Conservation (phyloP, 1,284 basidiomycete genomes). For the Mycosarcoma mackinlayi region DNA sequence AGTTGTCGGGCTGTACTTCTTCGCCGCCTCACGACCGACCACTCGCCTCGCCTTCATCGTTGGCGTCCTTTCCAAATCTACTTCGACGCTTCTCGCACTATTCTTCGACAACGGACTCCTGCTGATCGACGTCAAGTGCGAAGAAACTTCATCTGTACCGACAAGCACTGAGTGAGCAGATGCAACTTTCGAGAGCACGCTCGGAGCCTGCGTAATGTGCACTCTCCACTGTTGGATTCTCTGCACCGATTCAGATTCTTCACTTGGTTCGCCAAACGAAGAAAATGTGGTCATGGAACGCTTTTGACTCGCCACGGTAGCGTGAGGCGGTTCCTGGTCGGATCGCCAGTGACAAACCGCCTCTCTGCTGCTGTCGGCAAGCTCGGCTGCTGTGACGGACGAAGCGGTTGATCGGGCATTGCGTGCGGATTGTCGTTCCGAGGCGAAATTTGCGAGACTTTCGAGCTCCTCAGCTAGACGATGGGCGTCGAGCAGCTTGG, state of each 20-base stretch:
- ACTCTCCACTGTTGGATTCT: slow-evolving; percentile 36
- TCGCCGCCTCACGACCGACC: not conserved
- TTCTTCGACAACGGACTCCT: slow-evolving; percentile 30
- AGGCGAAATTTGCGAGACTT: slow-evolving; percentile 12
- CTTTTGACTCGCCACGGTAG: no score
- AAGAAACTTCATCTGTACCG: slow-evolving; percentile 1
- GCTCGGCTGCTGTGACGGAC: not conserved
- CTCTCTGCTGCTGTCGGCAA: slow-evolving; percentile 11
- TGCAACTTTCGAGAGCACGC: slow-evolving; percentile 13
- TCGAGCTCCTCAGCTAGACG: slow-evolving; percentile 23
- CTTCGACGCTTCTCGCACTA: not conserved
- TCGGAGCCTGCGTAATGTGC: slow-evolving; percentile 11
- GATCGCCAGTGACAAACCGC: slow-evolving; percentile 20
- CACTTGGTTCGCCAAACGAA: not conserved
- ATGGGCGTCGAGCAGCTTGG: slow-evolving; percentile 5
- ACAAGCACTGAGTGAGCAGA: slow-evolving; percentile 9
- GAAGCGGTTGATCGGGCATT: not conserved
- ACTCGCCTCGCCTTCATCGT: slow-evolving; percentile 11
- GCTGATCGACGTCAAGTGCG: slow-evolving; percentile 34
- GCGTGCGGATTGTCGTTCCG: not conserved
- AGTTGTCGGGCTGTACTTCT: not conserved
- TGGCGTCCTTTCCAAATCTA: slow-evolving; percentile 12
- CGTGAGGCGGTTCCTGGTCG: not conserved
- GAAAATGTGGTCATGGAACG: no score
- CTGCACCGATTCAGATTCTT: slow-evolving; percentile 17